Conservation (phyloP, 106 monocot genomes). For the Apostasia ramifera region DNA sequence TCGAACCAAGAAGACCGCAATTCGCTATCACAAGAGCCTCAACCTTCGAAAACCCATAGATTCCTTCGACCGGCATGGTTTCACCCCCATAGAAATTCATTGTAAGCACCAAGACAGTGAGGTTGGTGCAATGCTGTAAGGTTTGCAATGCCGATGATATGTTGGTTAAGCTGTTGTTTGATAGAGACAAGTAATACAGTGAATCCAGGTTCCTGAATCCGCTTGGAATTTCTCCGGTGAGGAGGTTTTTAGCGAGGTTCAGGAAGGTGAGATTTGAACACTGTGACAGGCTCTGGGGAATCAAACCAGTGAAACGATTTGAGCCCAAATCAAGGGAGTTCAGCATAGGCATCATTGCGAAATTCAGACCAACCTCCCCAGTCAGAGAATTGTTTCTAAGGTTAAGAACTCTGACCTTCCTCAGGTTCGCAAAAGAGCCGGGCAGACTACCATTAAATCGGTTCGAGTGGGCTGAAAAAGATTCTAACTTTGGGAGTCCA, state of each 20-base stretch:
- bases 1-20: constrained; percentile 34
- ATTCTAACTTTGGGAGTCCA: constrained; percentile 26
- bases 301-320: constrained; percentile 35
- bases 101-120: constrained; percentile 43
- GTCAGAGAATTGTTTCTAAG: constrained; percentile 54
- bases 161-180: constrained; percentile 43
- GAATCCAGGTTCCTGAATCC: constrained; percentile 36
- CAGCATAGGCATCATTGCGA: constrained; percentile 16
- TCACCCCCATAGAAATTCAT: constrained; percentile 39
- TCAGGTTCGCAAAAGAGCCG: constrained; percentile 32
- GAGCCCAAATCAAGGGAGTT: constrained; percentile 43
- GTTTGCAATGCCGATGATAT: constrained; percentile 30
- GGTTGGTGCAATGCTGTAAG: constrained; percentile 43
- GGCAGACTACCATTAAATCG: constrained; percentile 31
- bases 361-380: constrained; percentile 38
- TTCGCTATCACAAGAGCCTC: constrained; percentile 44
- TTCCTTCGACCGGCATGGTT: constrained; percentile 20
- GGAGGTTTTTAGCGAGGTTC: constrained; percentile 44
- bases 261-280: constrained; percentile 31
- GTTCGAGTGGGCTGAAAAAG: constrained; percentile 23
- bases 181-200: constrained; percentile 37
- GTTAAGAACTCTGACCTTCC: constrained; percentile 18
- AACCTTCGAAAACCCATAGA: constrained; percentile 35
- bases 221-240: constrained; percentile 40
- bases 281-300: constrained; percentile 31